phyloP scores from a whole-genome alignment of 129 eudicot species.

The Escallonia rubra region DNA sequence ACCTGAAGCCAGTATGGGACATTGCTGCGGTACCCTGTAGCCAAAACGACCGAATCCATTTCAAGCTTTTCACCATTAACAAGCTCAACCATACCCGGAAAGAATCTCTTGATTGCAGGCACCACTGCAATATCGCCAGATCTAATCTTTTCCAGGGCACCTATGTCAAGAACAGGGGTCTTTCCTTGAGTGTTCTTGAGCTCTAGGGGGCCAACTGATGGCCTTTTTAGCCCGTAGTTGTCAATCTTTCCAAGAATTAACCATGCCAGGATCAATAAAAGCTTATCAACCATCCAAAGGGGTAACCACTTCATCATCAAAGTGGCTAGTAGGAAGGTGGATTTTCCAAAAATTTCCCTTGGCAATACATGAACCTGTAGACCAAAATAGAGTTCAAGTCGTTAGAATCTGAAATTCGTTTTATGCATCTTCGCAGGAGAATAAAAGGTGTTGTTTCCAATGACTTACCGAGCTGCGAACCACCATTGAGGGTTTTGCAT shows the following conservation, averaged over 20 bases:
- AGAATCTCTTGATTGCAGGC: constrained; percentile 58
- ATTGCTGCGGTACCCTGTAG: constrained; percentile 89
- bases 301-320: constrained; percentile 73
- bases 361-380: constrained; percentile 72
- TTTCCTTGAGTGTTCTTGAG: constrained; percentile 60
- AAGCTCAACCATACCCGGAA: constrained; percentile 42
- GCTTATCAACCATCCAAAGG: constrained; percentile 60
- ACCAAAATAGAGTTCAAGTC: not conserved
- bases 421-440: not conserved
- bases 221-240: constrained; percentile 64
- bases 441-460: not conserved
- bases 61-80: constrained; percentile 52
- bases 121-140: constrained; percentile 62
- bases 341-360: constrained; percentile 58
- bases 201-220: constrained; percentile 58
- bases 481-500: constrained; percentile 74
- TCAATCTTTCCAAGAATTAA: constrained; percentile 61
- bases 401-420: constrained; percentile 9
- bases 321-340: constrained; percentile 60
- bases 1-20: constrained; percentile 92
- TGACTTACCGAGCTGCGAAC: constrained; percentile 81
- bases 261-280: constrained; percentile 45
- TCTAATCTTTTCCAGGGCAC: constrained; percentile 63
- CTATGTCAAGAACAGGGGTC: constrained; percentile 79
- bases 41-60: constrained; percentile 66